Conservation (phyloP, 805 yeast species). For the Candida namnaoensis region DNA sequence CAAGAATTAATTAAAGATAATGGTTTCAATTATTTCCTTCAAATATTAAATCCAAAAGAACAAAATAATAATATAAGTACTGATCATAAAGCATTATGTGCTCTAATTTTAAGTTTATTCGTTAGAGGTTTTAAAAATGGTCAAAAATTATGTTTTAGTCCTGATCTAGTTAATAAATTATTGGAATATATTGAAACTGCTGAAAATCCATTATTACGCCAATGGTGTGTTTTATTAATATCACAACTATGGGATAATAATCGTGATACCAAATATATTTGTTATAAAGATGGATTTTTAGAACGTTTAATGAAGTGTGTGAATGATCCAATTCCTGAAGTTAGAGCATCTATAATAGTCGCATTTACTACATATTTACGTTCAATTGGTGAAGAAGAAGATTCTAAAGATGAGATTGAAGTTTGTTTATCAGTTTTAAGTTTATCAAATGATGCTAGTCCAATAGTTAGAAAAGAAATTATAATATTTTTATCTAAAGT, state of each 20-base stretch:
- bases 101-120: constrained; percentile 79
- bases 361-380: constrained; percentile 66
- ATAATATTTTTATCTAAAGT: constrained; percentile 70
- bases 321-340: constrained; percentile 92
- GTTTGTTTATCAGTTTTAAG: constrained; percentile 61
- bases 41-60: constrained; percentile 51
- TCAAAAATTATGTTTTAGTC: constrained; percentile 68
- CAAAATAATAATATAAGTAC: constrained; percentile 19
- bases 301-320: constrained; percentile 48
- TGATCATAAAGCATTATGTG: constrained; percentile 94
- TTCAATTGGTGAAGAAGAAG: constrained; percentile 29
- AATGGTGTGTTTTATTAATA: constrained; percentile 81
- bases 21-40: constrained; percentile 81
- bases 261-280: constrained; percentile 67
- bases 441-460: constrained; percentile 78
- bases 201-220: constrained; percentile 80
- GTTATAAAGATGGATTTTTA: constrained; percentile 54
- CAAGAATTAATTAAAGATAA: constrained; percentile 87
- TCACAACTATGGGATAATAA: constrained; percentile 70
- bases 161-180: constrained; percentile 64
- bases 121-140: constrained; percentile 75
- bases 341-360: constrained; percentile 72
- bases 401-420: constrained; percentile 56
- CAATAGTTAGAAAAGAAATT: constrained; percentile 81
- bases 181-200: constrained; percentile 57